Evolutionary conservation across 176 grass and related monocot species (phyloP), one percentile per base, ranked within the genome.

Genomic region (Guadua angustifolia): DNA sequence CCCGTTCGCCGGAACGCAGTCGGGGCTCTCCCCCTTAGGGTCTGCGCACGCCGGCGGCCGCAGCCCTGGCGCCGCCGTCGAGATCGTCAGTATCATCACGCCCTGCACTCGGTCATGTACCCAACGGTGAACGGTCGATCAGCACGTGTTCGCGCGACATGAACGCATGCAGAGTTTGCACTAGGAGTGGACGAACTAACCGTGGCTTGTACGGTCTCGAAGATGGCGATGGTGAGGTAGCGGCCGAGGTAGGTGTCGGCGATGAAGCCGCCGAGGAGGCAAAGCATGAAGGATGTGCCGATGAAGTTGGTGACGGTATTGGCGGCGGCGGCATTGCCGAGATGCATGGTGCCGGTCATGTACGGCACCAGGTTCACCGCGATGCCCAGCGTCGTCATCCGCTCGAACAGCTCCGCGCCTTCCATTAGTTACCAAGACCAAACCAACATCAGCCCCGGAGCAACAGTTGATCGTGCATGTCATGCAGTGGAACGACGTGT

Each of bases 271-370:
- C 95, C 95, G 32, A 98, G 77, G 75, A 98, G 89, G 84, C 95
- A 98, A 61, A 98, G 92, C 92, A 98, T 90, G 88, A 98, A 98
- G 14, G 95, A 98, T 25, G 90, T 91, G 69, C 95, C 95, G 88
- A 98, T 74, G 88, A 98, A 98, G 86, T 98, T 98, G 11, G 95
- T 98, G 39, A 98, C 95, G 21, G 89, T 90, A 73, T 98, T 98
- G 33, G 95, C 95, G 19, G 95, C 74, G 25, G 78, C 87, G 47
- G 95, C 95, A 81, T 84, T 98, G 77, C 92, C 92, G 25, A 98
- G 92, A 73, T 98, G 95, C 92, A 98, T 98, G 9, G 95, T 98
- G 46, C 79, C 87, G 1, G 92, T 98, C 79, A 98, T 86, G 88
- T 98, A 98, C 13, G 95, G 92, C n/a, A 98, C 95, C 59, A 98